Percentiles rank a stretch among this genome's conserved stretches.
phyloP scores from a whole-genome alignment of 2,329 filamentous ascomycete species.

The Aureobasidium musti region DNA sequence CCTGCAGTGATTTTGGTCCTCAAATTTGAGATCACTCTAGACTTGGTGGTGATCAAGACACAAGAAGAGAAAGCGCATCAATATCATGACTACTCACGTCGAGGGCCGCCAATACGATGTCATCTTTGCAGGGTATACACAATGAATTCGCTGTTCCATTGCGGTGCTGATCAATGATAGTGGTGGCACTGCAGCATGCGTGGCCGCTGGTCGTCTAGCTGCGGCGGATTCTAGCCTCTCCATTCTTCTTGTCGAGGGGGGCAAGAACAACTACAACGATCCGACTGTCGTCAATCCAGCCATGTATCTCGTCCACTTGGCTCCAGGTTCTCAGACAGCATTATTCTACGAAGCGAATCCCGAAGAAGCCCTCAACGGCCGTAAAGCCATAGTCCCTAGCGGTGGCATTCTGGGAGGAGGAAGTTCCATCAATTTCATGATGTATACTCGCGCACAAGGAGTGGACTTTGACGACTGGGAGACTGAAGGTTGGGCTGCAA shows the following conservation, averaged over 20 bases:
- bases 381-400: constrained; percentile 49
- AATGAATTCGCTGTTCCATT: not conserved
- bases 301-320: constrained; percentile 53
- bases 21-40: not conserved
- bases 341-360: constrained; percentile 56
- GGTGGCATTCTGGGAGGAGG: constrained; percentile 63
- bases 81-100: constrained; percentile 6
- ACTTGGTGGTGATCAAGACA: not conserved
- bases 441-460: constrained; percentile 34
- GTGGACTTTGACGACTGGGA: constrained; percentile 35
- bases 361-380: constrained; percentile 47
- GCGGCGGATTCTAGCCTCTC: constrained; percentile 53
- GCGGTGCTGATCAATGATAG: not conserved
- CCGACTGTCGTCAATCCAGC: constrained; percentile 56
- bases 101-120: constrained; percentile 15
- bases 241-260: constrained; percentile 58
- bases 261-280: constrained; percentile 56
- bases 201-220: constrained; percentile 55
- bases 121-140: constrained; percentile 8
- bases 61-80: not conserved
- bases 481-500: constrained; percentile 32
- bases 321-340: constrained; percentile 53
- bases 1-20: not conserved
- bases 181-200: constrained; percentile 53
- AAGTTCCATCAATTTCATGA: constrained; percentile 46